phyloP scores from a whole-genome alignment of 2,329 filamentous ascomycete species.

The Pseudogymnoascus sp. region DNA sequence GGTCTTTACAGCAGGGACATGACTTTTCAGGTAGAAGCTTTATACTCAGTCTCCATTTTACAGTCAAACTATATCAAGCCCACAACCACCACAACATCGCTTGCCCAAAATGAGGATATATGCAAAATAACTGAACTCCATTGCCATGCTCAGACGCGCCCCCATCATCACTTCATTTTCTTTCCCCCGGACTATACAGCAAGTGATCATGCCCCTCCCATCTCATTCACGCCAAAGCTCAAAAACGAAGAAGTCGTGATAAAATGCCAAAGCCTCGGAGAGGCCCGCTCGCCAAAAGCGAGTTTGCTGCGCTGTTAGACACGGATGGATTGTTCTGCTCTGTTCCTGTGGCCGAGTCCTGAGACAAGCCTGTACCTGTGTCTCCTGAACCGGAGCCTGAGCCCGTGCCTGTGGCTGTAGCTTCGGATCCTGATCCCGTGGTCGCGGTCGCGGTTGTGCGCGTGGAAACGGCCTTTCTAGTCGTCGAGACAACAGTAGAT shows the following conservation, averaged over 20 bases:
- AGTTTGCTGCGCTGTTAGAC: neutral
- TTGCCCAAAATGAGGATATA: neutral
- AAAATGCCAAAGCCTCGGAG: neutral
- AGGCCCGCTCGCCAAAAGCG: neutral
- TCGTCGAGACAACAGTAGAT: constrained; percentile 1
- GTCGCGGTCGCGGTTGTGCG: neutral
- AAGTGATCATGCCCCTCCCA: neutral
- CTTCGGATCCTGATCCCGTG: neutral
- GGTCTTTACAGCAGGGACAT: neutral
- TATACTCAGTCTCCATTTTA: neutral
- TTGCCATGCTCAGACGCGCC: neutral
- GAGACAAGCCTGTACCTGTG: neutral
- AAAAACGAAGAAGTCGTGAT: neutral
- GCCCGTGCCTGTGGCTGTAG: neutral
- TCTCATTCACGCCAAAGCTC: neutral
- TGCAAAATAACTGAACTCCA: constrained; percentile 1
- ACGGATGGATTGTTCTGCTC: neutral
- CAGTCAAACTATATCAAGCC: neutral
- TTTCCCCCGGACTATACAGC: neutral
- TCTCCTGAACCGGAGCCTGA: neutral
- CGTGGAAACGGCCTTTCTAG: neutral
- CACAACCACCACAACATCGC: neutral
- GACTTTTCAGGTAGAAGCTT: neutral
- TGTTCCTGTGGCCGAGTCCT: neutral
- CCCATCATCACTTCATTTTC: neutral